Evolutionary conservation across 2,329 filamentous ascomycete genomes (phyloP), one percentile per base, ranked within the genome.

Genomic region (Botrytis fabae): DNA sequence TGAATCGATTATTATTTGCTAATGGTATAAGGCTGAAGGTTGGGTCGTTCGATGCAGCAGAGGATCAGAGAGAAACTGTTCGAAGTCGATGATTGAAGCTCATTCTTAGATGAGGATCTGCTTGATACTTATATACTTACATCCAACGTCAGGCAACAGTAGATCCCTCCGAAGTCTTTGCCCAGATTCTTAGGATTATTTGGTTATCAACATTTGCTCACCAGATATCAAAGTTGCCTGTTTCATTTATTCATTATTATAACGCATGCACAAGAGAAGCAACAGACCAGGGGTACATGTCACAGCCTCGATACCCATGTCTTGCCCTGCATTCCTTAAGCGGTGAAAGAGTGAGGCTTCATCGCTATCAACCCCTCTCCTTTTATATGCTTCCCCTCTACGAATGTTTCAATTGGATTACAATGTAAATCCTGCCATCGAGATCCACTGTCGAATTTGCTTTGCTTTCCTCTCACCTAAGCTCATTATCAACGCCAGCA

Each of bases 341-440:
- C 71, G 71, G 71, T 70, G 64, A 48, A 64, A 57, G 20, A 70
- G 65, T 73, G 65, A 73, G 71, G 71, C 71, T 72, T 66, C 38
- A 32, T 72, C 64, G 42, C 62, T 28, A 69, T 42, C 28, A 61
- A 28, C 20, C 66, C 38, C 40, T 73, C 59, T 28, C 22, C 18
- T 54, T 73, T 32, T 35, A 20, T 12, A 57, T 40, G 20, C 38
- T 69, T 40, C 46, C 20, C 35, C 35, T 62, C 35, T 18, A 40
- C 25, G 35, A 68, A 8, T 25, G 28, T 68, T 46, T 60, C 51
- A 38, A 72, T 72, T 68, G 70, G 63, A 48, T 25, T 32, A 54
- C 22, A 38, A 4, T 18, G 42, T 59, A 9, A 40, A 54, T 72
- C 40, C 62, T 44, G 38, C 40, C 38, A 40, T 42, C 25, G 20